These are phyloP conservation scores for Exophiala sp. DNA, from an alignment of 2,329 filamentous ascomycete genomes.

Conservation along the genomic window DNA sequence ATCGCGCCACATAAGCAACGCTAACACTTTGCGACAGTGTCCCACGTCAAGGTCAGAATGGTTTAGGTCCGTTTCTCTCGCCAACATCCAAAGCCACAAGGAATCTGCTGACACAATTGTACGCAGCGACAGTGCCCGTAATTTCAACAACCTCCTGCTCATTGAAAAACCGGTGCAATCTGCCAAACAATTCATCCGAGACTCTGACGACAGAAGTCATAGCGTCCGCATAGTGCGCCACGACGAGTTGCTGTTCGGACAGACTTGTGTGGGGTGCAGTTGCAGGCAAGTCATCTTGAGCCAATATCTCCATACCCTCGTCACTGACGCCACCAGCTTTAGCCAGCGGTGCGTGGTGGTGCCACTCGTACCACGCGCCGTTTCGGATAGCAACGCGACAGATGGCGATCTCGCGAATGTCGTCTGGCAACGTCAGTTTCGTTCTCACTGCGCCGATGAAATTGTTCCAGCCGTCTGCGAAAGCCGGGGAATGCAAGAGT, in stretches of 20 bases:
- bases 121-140: conserved; percentile 72
- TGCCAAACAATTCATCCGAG: conserved; percentile 61
- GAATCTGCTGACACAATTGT: conserved; percentile 83
- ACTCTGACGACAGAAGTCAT: conserved; percentile 75
- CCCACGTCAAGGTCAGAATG: no score
- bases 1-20: no score
- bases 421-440: conserved; percentile 44
- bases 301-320: no score
- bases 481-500: not conserved
- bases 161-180: conserved; percentile 52
- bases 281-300: no score
- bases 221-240: conserved; percentile 70
- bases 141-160: conserved; percentile 77
- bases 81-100: conserved; percentile 71
- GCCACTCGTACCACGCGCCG: conserved; percentile 79
- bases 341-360: conserved; percentile 65
- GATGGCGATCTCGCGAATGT: conserved; percentile 70
- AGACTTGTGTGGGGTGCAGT: conserved; percentile 34
- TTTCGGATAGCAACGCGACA: conserved; percentile 76
- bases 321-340: no score
- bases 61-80: conserved; percentile 35
- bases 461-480: conserved; percentile 49
- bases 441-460: conserved; percentile 55
- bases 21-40: no score
- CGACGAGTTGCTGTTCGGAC: conserved; percentile 61